phyloP scores from a whole-genome alignment of 805 yeast species.

The Wickerhamiella vanderwaltii region DNA sequence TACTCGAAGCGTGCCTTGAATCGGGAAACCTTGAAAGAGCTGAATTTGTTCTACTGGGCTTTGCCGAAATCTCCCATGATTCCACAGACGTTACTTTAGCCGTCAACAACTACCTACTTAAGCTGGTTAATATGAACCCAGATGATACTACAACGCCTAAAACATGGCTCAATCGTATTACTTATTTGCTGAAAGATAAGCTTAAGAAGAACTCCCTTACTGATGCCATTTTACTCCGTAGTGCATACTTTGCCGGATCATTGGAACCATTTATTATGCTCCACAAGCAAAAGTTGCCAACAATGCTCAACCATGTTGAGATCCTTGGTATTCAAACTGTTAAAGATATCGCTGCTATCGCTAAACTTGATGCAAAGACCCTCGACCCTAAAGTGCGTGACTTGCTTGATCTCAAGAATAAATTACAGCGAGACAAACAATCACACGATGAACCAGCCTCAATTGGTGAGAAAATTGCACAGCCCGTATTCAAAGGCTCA shows the following conservation, averaged over 20 bases:
- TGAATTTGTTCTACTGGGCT: slow-evolving; percentile 48
- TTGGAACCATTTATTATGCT: slow-evolving; percentile 18
- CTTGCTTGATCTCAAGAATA: slow-evolving; percentile 1
- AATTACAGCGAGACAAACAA: too few species aligned
- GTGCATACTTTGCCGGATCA: slow-evolving; percentile 26
- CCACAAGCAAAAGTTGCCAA: slow-evolving; percentile 21
- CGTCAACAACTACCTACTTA: slow-evolving; percentile 48
- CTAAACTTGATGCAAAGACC: slow-evolving; percentile 23
- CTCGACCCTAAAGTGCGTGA: slow-evolving; percentile 6
- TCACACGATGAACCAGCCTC: neutral
- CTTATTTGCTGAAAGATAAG: slow-evolving; percentile 23
- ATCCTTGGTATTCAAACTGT: slow-evolving; percentile 40
- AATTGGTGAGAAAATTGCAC: slow-evolving; percentile 10
- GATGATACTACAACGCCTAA: slow-evolving; percentile 35
- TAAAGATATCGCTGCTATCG: slow-evolving; percentile 23
- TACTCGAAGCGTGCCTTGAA: slow-evolving; percentile 65
- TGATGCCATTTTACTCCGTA: slow-evolving; percentile 45
- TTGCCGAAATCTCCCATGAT: slow-evolving; percentile 37
- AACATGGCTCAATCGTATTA: slow-evolving; percentile 30
- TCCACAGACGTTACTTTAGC: slow-evolving; percentile 47
- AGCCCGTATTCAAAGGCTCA: slow-evolving; percentile 39
- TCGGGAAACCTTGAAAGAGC: slow-evolving; percentile 60
- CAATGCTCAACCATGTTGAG: slow-evolving; percentile 38
- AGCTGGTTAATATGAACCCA: slow-evolving; percentile 32
- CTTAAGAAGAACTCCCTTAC: slow-evolving; percentile 43